Percentiles rank a stretch among this genome's conserved stretches.
Evolutionary conservation across 495 filamentous ascomycete genomes (phyloP).

Genomic region (Podospora didyma): DNA sequence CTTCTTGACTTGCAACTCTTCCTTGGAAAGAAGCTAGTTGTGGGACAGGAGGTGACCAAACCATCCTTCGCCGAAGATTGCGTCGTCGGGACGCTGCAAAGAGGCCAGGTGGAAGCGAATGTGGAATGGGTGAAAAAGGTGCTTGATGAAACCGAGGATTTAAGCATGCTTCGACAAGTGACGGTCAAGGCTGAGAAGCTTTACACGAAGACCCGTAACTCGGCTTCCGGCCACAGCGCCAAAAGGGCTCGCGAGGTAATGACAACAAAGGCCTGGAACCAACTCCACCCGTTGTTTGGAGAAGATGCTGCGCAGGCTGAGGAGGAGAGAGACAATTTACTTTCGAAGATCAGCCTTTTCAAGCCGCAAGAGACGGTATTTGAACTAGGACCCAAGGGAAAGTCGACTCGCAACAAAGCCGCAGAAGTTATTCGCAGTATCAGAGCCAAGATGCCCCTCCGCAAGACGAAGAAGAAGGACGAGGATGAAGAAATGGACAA

Average conservation of each 20-base stretch:
- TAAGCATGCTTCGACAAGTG: slow-evolving; percentile 64
- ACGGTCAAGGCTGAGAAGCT: slow-evolving; percentile 87
- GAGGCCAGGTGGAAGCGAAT: slow-evolving; percentile 65
- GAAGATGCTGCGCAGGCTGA: slow-evolving; percentile 59
- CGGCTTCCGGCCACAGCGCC: slow-evolving; percentile 81
- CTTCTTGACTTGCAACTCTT: slow-evolving; percentile 94
- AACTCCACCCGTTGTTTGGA: slow-evolving; percentile 73
- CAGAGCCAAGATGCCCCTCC: slow-evolving; percentile 56
- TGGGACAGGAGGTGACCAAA: slow-evolving; percentile 55
- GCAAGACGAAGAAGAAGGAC: slow-evolving; percentile 31
- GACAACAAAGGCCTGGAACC: slow-evolving; percentile 60
- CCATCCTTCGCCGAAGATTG: slow-evolving; percentile 76
- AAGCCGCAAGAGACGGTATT: slow-evolving; percentile 91
- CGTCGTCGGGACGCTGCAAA: slow-evolving; percentile 66
- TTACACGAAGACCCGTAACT: slow-evolving; percentile 83
- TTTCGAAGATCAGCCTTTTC: slow-evolving; percentile 79
- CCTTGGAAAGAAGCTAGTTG: slow-evolving; percentile 70
- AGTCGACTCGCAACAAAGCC: slow-evolving; percentile 57
- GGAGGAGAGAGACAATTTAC: slow-evolving; percentile 73
- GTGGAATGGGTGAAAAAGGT: slow-evolving; percentile 78
- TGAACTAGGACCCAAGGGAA: slow-evolving; percentile 74
- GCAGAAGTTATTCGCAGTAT: slow-evolving; percentile 74
- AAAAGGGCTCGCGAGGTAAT: slow-evolving; percentile 77
- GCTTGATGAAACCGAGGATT: slow-evolving; percentile 68
- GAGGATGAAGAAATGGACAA: slow-evolving; percentile 33